Percentiles rank a stretch among this genome's conserved stretches.
Conservation (phyloP, 257 asterid genomes). For the Solanum piurae region DNA sequence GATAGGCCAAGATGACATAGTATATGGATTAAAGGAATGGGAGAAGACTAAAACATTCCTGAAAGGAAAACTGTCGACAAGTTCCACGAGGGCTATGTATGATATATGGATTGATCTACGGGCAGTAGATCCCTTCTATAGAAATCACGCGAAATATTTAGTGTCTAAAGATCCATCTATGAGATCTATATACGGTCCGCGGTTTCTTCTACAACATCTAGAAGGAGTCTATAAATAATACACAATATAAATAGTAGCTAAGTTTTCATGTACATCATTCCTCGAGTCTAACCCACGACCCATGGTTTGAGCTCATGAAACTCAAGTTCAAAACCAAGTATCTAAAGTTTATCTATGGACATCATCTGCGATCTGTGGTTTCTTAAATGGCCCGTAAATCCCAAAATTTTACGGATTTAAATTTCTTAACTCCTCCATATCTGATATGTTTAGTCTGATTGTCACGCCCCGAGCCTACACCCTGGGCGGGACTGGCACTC, state of each 20-base stretch:
- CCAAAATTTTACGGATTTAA: no score
- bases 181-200: background rate
- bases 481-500: no score
- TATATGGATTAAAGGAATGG: background rate
- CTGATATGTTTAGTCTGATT: background rate
- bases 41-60: background rate
- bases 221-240: background rate
- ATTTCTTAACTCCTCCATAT: background rate
- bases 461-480: no score
- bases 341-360: background rate
- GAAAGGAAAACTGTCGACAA: background rate
- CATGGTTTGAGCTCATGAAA: background rate
- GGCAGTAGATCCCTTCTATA: background rate
- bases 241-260: background rate
- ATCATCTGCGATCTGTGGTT: background rate
- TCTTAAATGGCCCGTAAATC: background rate
- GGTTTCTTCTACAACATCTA: background rate
- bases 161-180: background rate
- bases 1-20: background rate
- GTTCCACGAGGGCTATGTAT: background rate
- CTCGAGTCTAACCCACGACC: background rate
- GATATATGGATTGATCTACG: background rate
- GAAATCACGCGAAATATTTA: background rate
- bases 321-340: background rate
- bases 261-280: background rate